Percentiles rank a stretch among this genome's conserved stretches.
Conservation (phyloP, 163 green algal species). For the Chlamydomonas reinhardtii region DNA sequence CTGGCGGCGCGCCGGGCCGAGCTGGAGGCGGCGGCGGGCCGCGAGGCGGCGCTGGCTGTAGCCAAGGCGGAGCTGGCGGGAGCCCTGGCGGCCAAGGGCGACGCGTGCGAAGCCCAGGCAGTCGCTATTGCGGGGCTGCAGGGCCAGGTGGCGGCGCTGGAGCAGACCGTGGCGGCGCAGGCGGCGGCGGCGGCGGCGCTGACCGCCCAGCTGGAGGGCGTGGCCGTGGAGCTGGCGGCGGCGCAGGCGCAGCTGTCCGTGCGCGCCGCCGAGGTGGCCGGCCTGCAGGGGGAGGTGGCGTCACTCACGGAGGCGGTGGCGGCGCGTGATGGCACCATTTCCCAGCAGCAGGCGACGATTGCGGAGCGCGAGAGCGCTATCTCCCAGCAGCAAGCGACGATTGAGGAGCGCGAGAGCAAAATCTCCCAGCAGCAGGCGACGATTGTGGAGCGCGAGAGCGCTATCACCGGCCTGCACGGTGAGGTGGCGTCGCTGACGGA, state of each 20-base stretch:
- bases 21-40: background rate
- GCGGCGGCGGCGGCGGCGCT: background rate
- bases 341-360: background rate
- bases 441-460: background rate
- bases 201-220: background rate
- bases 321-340: background rate
- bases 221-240: background rate
- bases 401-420: background rate
- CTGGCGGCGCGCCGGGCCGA: background rate
- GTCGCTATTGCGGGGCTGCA: background rate
- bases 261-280: background rate
- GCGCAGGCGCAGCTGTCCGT: background rate
- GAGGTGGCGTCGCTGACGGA: background rate
- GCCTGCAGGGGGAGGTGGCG: conserved; percentile 3
- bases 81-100: background rate
- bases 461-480: background rate
- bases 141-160: background rate
- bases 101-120: background rate
- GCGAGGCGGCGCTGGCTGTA: background rate
- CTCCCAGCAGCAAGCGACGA: background rate
- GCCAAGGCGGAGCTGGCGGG: background rate
- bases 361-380: background rate
- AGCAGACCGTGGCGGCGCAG: background rate
- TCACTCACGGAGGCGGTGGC: conserved; percentile 5
- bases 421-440: background rate